These are phyloP conservation scores for Picea abies DNA, from an alignment of 83 land plant genomes.

Conservation along the genomic window DNA sequence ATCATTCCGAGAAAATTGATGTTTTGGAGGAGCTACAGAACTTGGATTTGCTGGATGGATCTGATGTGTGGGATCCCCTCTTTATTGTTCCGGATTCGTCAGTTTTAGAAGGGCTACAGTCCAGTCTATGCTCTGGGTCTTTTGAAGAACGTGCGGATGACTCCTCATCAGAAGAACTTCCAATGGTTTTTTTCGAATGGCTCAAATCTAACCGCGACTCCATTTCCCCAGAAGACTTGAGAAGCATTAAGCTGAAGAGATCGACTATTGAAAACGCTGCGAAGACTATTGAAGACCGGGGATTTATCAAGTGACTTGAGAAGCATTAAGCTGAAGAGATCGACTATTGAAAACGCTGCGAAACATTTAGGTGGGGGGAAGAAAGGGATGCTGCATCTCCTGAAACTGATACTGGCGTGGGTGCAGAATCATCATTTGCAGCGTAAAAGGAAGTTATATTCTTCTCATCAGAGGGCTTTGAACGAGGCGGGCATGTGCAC, in stretches of 20 bases:
- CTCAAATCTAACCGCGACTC: too few relatives aligned
- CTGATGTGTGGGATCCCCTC: constrained; percentile 16
- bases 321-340: constrained; percentile 58
- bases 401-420: constrained; percentile 72
- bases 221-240: constrained; percentile 69
- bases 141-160: neutral
- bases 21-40: constrained; percentile 14
- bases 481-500: neutral
- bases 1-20: constrained; percentile 10
- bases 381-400: constrained; percentile 58
- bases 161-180: constrained; percentile 43
- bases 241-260: too few relatives aligned
- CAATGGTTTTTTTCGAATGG: constrained; percentile 71
- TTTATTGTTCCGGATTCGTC: neutral
- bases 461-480: neutral
- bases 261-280: too few relatives aligned
- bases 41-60: constrained; percentile 12
- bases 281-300: too few relatives aligned
- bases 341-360: constrained; percentile 70
- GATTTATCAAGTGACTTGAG: too few relatives aligned
- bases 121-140: neutral
- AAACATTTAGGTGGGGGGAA: constrained; percentile 66
- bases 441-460: constrained; percentile 18
- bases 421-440: constrained; percentile 68
- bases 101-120: neutral